A percentile compares a stretch with the other conserved stretches of the same genome.
Evolutionary conservation across 176 grass and related monocot genomes (phyloP).

Genomic region (Zizania latifolia): DNA sequence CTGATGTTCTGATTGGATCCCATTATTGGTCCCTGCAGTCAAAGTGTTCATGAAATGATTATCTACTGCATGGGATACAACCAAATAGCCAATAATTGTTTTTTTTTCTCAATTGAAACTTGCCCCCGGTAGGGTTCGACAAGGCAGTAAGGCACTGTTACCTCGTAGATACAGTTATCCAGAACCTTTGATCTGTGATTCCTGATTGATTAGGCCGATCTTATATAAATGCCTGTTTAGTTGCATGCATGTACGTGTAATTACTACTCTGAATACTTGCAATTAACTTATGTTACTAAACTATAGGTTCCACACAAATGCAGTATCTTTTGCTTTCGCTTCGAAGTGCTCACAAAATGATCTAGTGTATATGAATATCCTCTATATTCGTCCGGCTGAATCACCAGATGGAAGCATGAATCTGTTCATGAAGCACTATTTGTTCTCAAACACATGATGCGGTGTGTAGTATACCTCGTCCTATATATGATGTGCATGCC

Average conservation of each 20-base stretch:
- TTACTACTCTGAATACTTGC: background rate
- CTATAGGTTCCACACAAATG: too few relatives aligned
- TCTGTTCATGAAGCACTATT: too few relatives aligned
- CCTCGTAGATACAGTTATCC: background rate
- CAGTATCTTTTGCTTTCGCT: too few relatives aligned
- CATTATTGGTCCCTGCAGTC: background rate
- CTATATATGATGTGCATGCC: too few relatives aligned
- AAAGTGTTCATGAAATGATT: slow-evolving; percentile 1
- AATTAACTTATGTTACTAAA: background rate
- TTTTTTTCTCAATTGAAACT: background rate
- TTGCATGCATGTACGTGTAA: slow-evolving; percentile 28
- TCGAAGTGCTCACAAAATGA: too few relatives aligned
- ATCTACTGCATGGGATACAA: slow-evolving; percentile 1
- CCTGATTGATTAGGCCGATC: background rate
- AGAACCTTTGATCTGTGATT: background rate
- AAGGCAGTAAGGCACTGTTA: background rate
- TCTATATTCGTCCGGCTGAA: too few relatives aligned
- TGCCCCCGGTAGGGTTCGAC: background rate
- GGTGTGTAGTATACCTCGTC: too few relatives aligned
- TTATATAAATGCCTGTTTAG: slow-evolving; percentile 2
- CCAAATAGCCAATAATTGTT: background rate
- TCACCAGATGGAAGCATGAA: too few relatives aligned
- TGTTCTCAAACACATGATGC: too few relatives aligned
- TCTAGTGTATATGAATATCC: too few relatives aligned
- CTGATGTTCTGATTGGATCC: background rate